Conservation (phyloP, 2,329 filamentous ascomycete species). For the Rasamsonia emersonii region DNA sequence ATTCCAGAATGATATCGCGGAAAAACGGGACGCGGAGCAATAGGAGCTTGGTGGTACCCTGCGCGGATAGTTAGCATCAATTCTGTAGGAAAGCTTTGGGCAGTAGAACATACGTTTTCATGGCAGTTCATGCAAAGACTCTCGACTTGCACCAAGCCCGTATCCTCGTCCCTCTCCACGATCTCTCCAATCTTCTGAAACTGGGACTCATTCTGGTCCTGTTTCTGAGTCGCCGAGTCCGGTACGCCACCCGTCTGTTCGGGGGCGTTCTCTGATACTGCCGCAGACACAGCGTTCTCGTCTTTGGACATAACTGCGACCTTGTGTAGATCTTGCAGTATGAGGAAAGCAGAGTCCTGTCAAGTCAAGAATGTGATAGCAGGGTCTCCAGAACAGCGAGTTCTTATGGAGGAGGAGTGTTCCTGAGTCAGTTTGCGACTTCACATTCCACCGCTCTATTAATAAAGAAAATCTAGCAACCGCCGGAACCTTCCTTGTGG, state of each 20-base stretch:
- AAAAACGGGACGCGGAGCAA: constrained; percentile 94
- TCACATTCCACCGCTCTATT: background rate
- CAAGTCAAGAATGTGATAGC: background rate
- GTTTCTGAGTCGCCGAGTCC: constrained; percentile 9
- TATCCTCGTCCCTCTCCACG: constrained; percentile 31
- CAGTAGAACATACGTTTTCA: constrained; percentile 51
- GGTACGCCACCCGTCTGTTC: constrained; percentile 9
- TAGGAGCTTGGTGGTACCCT: constrained; percentile 79
- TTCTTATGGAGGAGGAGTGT: too few relatives aligned
- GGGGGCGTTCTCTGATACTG: constrained; percentile 4
- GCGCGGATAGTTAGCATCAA: constrained; percentile 9
- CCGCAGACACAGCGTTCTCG: constrained; percentile 3
- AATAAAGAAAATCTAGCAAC: constrained; percentile 9
- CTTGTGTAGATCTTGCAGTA: background rate
- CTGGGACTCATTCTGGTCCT: constrained; percentile 17
- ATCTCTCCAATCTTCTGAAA: constrained; percentile 32
- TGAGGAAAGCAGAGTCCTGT: background rate
- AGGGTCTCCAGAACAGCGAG: background rate
- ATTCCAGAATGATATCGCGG: constrained; percentile 95
- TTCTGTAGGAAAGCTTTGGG: constrained; percentile 2
- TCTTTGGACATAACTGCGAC: constrained; percentile 8
- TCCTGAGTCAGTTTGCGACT: too few relatives aligned
- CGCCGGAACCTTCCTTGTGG: constrained; percentile 9
- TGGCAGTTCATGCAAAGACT: constrained; percentile 82
- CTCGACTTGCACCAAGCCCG: constrained; percentile 45